Evolutionary conservation across 352 stramenopile genomes (phyloP).

Genomic region (Pythium periplocum): DNA sequence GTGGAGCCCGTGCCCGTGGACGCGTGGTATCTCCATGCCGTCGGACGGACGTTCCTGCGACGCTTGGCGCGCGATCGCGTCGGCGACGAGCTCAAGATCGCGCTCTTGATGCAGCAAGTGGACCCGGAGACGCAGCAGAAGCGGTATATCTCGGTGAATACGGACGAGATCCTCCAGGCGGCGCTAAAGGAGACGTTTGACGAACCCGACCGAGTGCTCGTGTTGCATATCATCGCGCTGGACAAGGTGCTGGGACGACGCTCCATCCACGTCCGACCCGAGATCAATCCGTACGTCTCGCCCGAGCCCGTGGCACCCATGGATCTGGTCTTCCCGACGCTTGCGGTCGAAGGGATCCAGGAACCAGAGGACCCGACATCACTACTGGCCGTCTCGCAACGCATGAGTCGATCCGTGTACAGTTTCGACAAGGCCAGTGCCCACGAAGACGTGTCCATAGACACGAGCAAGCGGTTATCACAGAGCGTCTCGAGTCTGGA

Average conservation of each 20-base stretch:
- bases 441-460: constrained; percentile 1
- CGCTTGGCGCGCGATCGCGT: constrained; percentile 66
- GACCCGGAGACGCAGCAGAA: constrained; percentile 22
- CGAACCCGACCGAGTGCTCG: constrained; percentile 45
- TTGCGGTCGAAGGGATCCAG: constrained; percentile 43
- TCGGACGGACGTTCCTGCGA: constrained; percentile 65
- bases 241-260: constrained; percentile 40
- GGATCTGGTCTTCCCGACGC: constrained; percentile 65
- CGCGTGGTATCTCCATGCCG: constrained; percentile 74
- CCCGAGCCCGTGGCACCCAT: constrained; percentile 63
- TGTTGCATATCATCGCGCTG: constrained; percentile 74
- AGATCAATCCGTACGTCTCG: constrained; percentile 82
- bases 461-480: constrained; percentile 21
- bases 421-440: constrained; percentile 32
- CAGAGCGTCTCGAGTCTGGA: constrained; percentile 25
- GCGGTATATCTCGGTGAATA: constrained; percentile 57
- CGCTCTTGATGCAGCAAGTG: constrained; percentile 49
- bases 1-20: constrained; percentile 79
- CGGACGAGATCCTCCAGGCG: constrained; percentile 40
- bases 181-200: constrained; percentile 72
- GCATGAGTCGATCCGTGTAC: constrained; percentile 60
- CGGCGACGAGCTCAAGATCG: constrained; percentile 49
- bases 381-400: constrained; percentile 27
- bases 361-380: constrained; percentile 15
- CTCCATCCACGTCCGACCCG: constrained; percentile 64